These are phyloP conservation scores for Mycogone perniciosa DNA, from an alignment of 2,329 filamentous ascomycete species.

Conservation along the genomic window DNA sequence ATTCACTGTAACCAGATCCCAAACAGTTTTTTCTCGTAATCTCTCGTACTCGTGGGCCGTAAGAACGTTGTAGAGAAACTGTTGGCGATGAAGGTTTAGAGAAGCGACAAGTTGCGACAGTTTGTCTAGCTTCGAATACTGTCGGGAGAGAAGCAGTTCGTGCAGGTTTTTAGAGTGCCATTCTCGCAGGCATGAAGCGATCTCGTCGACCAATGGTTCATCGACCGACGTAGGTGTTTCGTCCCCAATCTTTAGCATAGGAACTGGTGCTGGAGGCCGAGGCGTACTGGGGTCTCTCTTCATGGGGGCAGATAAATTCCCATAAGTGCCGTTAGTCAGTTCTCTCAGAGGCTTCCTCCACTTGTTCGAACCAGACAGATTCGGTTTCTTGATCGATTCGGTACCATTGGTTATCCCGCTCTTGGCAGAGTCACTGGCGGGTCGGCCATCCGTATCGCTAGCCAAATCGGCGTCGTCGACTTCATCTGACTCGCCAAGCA, in stretches of 20 bases:
- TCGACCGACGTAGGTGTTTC: slow-evolving; percentile 85
- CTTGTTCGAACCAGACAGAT: slow-evolving; percentile 21
- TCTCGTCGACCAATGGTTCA: slow-evolving; percentile 94
- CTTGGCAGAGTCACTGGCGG: slow-evolving; percentile 47
- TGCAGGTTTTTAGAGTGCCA: slow-evolving; percentile 98
- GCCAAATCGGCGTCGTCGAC: slow-evolving; percentile 35
- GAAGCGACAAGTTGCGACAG: slow-evolving; percentile 73
- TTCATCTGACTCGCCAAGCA: slow-evolving; percentile 68
- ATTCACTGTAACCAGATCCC: slow-evolving; percentile 91
- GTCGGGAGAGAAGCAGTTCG: slow-evolving; percentile 74
- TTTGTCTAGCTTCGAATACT: slow-evolving; percentile 75
- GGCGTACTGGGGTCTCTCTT: slow-evolving; percentile 60
- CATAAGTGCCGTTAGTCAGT: slow-evolving; percentile 34
- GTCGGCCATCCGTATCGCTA: slow-evolving; percentile 29
- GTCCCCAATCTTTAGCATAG: slow-evolving; percentile 95
- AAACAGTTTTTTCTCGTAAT: slow-evolving; percentile 84
- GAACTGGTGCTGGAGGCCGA: slow-evolving; percentile 85
- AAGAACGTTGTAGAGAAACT: slow-evolving; percentile 89
- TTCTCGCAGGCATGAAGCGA: slow-evolving; percentile 90
- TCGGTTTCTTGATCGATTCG: slow-evolving; percentile 30
- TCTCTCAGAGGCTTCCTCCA: slow-evolving; percentile 29
- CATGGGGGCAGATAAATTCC: slow-evolving; percentile 41
- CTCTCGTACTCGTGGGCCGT: slow-evolving; percentile 76
- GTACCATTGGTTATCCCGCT: slow-evolving; percentile 40
- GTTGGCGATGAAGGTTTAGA: slow-evolving; percentile 79